These are phyloP conservation scores for Gracilaria vermiculophylla DNA, from an alignment of 23 red algal species.

Conservation along the genomic window DNA sequence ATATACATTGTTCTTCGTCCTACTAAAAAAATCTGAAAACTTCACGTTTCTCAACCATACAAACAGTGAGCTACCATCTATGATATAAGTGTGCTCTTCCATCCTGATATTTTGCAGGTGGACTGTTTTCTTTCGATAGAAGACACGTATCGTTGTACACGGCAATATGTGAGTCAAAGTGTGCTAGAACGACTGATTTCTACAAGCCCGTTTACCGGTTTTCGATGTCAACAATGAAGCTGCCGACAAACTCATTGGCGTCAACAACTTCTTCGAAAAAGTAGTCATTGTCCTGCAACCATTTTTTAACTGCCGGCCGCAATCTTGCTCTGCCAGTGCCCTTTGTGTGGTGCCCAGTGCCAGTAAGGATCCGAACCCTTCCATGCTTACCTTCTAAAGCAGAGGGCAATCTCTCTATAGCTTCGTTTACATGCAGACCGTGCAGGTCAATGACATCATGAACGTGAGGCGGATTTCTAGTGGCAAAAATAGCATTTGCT, in stretches of 20 bases:
- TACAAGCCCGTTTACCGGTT: slow-evolving; percentile 1
- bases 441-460: slow-evolving; percentile 67
- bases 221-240: slow-evolving; percentile 60
- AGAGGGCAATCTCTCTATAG: slow-evolving; percentile 58
- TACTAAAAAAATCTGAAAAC: neutral
- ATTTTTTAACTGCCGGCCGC: slow-evolving; percentile 62
- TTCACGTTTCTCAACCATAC: neutral
- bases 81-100: neutral
- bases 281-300: slow-evolving; percentile 62
- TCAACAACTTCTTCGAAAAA: slow-evolving; percentile 78
- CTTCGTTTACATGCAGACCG: slow-evolving; percentile 75
- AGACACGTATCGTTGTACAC: slow-evolving; percentile 6
- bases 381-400: slow-evolving; percentile 26
- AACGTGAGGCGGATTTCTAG: slow-evolving; percentile 49
- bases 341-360: slow-evolving; percentile 67
- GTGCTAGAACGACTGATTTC: neutral
- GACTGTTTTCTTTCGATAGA: slow-evolving; percentile 1
- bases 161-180: slow-evolving; percentile 2
- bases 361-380: slow-evolving; percentile 53
- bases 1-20: no score
- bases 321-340: slow-evolving; percentile 66
- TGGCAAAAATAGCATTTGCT: slow-evolving; percentile 51
- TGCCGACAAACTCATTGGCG: slow-evolving; percentile 69
- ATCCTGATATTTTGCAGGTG: neutral
- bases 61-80: neutral